Base-by-base conservation (phyloP, 2,329 filamentous ascomycete species). In the Biscogniauxia marginata region DNA sequence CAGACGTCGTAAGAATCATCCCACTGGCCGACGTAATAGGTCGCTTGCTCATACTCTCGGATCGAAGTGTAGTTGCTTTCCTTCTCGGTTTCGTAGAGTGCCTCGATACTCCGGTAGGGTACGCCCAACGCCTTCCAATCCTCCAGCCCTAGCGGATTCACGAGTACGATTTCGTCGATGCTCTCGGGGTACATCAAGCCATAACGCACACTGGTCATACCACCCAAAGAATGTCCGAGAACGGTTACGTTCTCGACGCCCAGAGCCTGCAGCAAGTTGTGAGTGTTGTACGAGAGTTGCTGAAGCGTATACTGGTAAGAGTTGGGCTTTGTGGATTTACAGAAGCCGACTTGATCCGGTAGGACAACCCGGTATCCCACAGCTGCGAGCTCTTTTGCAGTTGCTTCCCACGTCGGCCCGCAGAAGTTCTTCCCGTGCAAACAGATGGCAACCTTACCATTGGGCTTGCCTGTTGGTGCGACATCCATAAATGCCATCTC, bases 371-470 rank as follows among this genome's bases (percentile, higher is more conserved):
- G 78, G 61, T 80, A 83, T 45, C 80, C 81, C 23, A 64, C 66
- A 2, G 62, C 58, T 3, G 72, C 63, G 53, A 84, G 74, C 9
- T 70, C 65, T 9, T 67, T 59, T n/a, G 78, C 76, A 13, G 79
- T 82, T 16, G 67, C 67, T 53, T 75, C 72, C 81, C 81, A 84
- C 7, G 80, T 84, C 20, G 78, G 71, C 34, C 74, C 77, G 65
- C 81, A 84, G 60, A 84, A 84, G 68, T 83, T 83, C 68, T 81
- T 82, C 61, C 81, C 81, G 63, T 84, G 81, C 16, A 84, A 67
- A 30, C 83, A 73, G 7, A 82, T 69, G 22, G 75, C 77, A 0
- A 74, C 78, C 61, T 74, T 77, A 45, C 71, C 72, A 55, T 72
- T 74, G 48, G 71, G 58, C 23, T 62, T 53, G 52, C 59, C 62